Evolutionary conservation across 1,139 yeast genomes (phyloP).

Genomic region (Taphrina populina): DNA sequence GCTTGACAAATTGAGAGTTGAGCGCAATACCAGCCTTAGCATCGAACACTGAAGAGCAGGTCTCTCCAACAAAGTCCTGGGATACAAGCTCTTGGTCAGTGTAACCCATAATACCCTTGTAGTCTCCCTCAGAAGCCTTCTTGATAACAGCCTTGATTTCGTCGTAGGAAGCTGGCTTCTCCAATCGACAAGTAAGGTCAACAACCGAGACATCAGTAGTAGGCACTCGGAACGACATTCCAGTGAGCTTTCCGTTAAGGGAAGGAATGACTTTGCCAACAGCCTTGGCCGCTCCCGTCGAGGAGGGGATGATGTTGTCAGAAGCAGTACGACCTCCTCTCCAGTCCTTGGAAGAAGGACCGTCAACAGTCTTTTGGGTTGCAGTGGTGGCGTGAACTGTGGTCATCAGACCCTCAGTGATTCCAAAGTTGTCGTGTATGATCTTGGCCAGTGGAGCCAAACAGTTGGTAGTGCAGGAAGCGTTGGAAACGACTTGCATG

Average conservation of each 20-base stretch:
- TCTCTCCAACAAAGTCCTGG: constrained; percentile 75
- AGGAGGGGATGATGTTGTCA: constrained; percentile 84
- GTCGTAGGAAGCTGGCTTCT: constrained; percentile 68
- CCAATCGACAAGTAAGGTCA: constrained; percentile 67
- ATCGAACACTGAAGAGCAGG: constrained; percentile 78
- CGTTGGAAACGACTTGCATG: constrained; percentile 72
- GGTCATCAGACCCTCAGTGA: constrained; percentile 87
- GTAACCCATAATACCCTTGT: constrained; percentile 78
- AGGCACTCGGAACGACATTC: constrained; percentile 86
- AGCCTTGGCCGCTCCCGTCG: constrained; percentile 92
- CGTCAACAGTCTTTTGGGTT: constrained; percentile 87
- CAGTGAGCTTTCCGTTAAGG: constrained; percentile 84
- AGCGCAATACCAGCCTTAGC: constrained; percentile 81
- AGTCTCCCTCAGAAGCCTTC: constrained; percentile 64
- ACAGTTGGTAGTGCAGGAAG: constrained; percentile 90
- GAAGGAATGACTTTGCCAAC: constrained; percentile 88
- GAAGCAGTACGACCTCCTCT: constrained; percentile 93
- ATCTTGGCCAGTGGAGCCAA: constrained; percentile 86
- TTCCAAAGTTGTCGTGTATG: constrained; percentile 73
- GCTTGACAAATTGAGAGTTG: constrained; percentile 79
- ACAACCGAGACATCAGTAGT: constrained; percentile 82
- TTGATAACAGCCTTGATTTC: constrained; percentile 72
- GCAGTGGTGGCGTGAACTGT: constrained; percentile 89
- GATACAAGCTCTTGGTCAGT: constrained; percentile 86
- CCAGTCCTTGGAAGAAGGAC: constrained; percentile 93